These are phyloP conservation scores for Ascochyta lentis DNA, from an alignment of 2,329 filamentous ascomycete genomes.

Conservation along the genomic window DNA sequence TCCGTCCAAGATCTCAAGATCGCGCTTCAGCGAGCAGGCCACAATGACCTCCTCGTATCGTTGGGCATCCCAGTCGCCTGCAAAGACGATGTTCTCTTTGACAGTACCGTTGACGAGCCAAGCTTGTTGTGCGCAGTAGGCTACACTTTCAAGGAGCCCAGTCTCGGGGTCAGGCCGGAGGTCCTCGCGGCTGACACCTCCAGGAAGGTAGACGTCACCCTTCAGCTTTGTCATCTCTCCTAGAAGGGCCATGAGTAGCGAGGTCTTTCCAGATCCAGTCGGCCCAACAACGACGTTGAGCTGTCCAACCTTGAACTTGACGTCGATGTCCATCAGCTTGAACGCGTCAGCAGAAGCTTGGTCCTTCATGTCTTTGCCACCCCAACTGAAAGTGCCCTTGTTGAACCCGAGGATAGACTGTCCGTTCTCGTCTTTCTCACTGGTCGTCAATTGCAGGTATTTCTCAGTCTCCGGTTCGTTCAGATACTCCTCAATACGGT, in stretches of 20 bases:
- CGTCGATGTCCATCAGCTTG: slow-evolving; percentile 79
- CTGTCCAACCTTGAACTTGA: slow-evolving; percentile 83
- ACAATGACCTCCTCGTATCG: slow-evolving; percentile 88
- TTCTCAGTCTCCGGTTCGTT: slow-evolving; percentile 96
- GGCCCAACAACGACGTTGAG: slow-evolving; percentile 93
- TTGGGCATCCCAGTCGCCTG: slow-evolving; percentile 77
- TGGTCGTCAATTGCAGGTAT: slow-evolving; percentile 79
- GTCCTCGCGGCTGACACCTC: slow-evolving; percentile 84
- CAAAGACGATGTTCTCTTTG: slow-evolving; percentile 94
- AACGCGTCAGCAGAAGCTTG: slow-evolving; percentile 70
- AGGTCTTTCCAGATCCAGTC: slow-evolving; percentile 95
- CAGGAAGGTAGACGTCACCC: slow-evolving; percentile 83
- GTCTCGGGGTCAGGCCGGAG: slow-evolving; percentile 82
- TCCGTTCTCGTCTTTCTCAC: slow-evolving; percentile 72
- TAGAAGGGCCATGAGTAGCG: slow-evolving; percentile 90
- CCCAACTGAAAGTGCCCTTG: slow-evolving; percentile 88
- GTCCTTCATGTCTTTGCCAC: slow-evolving; percentile 60
- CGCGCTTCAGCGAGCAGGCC: slow-evolving; percentile 88
- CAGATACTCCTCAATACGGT: slow-evolving; percentile 94
- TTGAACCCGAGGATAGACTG: slow-evolving; percentile 83
- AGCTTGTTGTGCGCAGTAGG: slow-evolving; percentile 95
- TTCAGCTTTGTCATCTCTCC: slow-evolving; percentile 92
- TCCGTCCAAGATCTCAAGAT: slow-evolving; percentile 88
- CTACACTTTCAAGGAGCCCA: slow-evolving; percentile 86
- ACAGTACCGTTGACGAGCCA: slow-evolving; percentile 97